phyloP scores from a whole-genome alignment of 2,329 filamentous ascomycete genomes.

The Fusarium torulosum region DNA sequence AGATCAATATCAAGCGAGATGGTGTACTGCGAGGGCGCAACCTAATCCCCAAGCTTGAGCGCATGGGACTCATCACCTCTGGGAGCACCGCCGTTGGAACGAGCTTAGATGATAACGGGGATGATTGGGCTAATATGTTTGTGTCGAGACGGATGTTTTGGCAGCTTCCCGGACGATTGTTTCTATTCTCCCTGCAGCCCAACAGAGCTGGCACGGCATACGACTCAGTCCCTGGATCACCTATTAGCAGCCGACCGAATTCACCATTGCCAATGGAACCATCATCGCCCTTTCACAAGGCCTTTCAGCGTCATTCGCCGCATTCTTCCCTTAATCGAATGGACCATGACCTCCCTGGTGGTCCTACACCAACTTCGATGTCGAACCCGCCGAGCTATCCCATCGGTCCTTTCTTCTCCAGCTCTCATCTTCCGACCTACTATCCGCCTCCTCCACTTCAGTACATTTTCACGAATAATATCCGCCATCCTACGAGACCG shows the following conservation, averaged over 20 bases:
- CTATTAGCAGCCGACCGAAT: slow-evolving; percentile 64
- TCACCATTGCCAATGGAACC: slow-evolving; percentile 61
- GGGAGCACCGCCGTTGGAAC: slow-evolving; percentile 81
- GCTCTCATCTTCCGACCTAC: slow-evolving; percentile 89
- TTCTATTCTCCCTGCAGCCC: slow-evolving; percentile 86
- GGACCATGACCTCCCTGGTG: slow-evolving; percentile 56
- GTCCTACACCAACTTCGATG: slow-evolving; percentile 54
- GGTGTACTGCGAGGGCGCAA: slow-evolving; percentile 89
- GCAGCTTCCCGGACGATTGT: slow-evolving; percentile 89
- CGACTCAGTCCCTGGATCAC: slow-evolving; percentile 62
- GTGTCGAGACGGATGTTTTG: slow-evolving; percentile 86
- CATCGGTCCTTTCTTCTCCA: slow-evolving; percentile 80
- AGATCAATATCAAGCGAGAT: slow-evolving; percentile 84
- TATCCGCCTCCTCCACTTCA: slow-evolving; percentile 87
- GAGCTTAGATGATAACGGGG: slow-evolving; percentile 69
- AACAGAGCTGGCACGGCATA: slow-evolving; percentile 48
- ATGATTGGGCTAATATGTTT: slow-evolving; percentile 84
- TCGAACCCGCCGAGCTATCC: slow-evolving; percentile 56
- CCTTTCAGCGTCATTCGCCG: slow-evolving; percentile 49
- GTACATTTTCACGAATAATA: slow-evolving; percentile 81
- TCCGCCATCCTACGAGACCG: slow-evolving; percentile 87
- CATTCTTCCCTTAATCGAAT: slow-evolving; percentile 44
- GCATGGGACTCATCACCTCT: slow-evolving; percentile 87
- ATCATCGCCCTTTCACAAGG: slow-evolving; percentile 26
- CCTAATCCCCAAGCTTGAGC: slow-evolving; percentile 88